Conservation (phyloP, 1,284 basidiomycete species). For the Vanrija humicola region DNA sequence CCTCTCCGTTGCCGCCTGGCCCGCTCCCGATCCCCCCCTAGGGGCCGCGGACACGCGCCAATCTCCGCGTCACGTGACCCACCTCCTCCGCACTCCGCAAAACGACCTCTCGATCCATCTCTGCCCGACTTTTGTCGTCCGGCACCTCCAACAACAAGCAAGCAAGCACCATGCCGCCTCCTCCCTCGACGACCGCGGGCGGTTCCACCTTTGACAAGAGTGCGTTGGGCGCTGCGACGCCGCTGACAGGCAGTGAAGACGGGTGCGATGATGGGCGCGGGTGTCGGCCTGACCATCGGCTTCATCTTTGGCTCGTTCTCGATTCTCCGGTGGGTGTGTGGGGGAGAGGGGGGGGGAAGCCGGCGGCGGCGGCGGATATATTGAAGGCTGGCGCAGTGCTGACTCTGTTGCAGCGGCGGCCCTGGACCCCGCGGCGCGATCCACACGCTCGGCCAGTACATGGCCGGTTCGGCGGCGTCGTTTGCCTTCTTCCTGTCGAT, state of each 20-base stretch:
- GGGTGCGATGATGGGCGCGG: constrained; percentile 83
- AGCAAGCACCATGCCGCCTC: constrained; percentile 41
- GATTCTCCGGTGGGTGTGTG: constrained; percentile 66
- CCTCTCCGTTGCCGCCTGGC: too few species aligned
- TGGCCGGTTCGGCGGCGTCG: constrained; percentile 59
- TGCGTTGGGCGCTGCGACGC: constrained; percentile 16
- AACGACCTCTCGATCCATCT: too few species aligned
- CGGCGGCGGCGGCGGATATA: too few species aligned
- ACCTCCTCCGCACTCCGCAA: neutral
- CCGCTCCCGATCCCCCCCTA: too few species aligned
- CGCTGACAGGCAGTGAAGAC: constrained; percentile 58
- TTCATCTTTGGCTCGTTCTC: constrained; percentile 82
- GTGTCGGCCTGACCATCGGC: constrained; percentile 90
- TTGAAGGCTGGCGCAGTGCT: neutral
- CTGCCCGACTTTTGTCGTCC: too few species aligned
- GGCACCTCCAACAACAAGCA: neutral
- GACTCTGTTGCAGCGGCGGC: constrained; percentile 59
- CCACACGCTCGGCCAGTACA: constrained; percentile 87
- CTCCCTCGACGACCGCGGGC: constrained; percentile 39
- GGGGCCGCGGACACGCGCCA: too few species aligned
- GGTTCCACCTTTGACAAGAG: constrained; percentile 44
- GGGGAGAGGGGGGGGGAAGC: neutral
- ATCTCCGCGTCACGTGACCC: neutral
- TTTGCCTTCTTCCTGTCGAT: constrained; percentile 51
- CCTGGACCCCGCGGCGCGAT: constrained; percentile 80